Evolutionary conservation across 1,284 basidiomycete genomes (phyloP), one percentile per base, ranked within the genome.

Genomic region (Binderoboletus segoi): DNA sequence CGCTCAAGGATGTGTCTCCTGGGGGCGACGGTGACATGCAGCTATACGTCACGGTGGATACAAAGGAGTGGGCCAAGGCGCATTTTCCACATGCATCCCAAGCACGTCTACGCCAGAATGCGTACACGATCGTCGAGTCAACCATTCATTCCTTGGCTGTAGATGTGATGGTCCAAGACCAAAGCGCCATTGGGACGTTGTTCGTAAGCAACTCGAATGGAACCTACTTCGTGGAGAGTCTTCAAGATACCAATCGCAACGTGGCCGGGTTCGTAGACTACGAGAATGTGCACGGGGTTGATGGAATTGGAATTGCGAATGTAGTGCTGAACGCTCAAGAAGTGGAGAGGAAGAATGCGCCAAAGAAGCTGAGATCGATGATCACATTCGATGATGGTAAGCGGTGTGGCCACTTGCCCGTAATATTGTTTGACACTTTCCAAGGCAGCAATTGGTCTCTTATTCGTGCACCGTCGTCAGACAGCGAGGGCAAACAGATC

Each of bases 141-240:
- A 96, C 94, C 3, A 86, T 88, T 1, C 93, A 98, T 69, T 97
- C 94, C 12, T 83, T 99, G 40, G 93, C 91, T 16, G 93, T 99
- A 41, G 97, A 99, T 67, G 95, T 98, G 49, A 82, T 96, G 53
- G 79, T 92, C 5, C 86, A 91, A 53, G 86, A 93, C 51, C 77
- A 79, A 42, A 81, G 82, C 57, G 79, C 84, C 11, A 86, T 95
- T 21, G 96, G 96, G 1, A 96, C 94, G 3, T 78, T 99, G 6
- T 99, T 98, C 76, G 89, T 96, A 47, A 93, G 89, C 72, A 96
- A 98, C 73, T 91, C 89, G 41, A 93, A 97, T 62, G 97, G 97
- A 3, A 96, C 93, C 11, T 94, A 88, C 75, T 99, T 98, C 70
- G 91, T 96, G n/a, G 84, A 96, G 73, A 91, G 90, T 66, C 78